These are phyloP conservation scores for Geotrichum europaeum DNA, from an alignment of 1,139 yeast species.

Conservation along the genomic window DNA sequence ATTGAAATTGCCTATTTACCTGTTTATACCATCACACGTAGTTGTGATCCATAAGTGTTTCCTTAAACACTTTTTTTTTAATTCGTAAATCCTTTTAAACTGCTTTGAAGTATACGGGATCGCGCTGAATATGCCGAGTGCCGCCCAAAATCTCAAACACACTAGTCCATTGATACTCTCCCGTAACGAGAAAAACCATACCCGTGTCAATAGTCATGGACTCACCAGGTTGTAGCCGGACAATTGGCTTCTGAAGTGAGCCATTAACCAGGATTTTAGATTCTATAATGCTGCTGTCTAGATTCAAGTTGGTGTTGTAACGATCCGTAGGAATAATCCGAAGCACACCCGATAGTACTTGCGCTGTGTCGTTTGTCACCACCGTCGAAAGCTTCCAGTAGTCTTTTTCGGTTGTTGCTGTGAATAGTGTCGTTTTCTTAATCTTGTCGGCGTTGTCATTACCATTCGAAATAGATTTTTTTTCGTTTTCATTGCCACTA, in stretches of 20 bases:
- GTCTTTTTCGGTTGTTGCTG: conserved; percentile 33
- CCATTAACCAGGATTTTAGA: conserved; percentile 48
- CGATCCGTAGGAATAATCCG: conserved; percentile 56
- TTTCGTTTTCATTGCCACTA: neutral
- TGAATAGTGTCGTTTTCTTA: conserved; percentile 1
- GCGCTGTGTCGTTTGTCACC: conserved; percentile 42
- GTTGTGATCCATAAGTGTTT: neutral
- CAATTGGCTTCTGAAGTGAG: conserved; percentile 50
- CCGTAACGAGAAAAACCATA: conserved; percentile 57
- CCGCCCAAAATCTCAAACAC: conserved; percentile 46
- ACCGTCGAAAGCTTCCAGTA: conserved; percentile 47
- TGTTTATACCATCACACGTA: neutral
- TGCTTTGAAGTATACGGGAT: conserved; percentile 35
- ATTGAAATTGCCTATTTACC: neutral
- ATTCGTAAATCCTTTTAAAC: neutral
- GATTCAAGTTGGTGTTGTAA: conserved; percentile 21
- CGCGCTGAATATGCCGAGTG: conserved; percentile 31
- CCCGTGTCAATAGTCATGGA: conserved; percentile 43
- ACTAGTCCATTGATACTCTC: conserved; percentile 76
- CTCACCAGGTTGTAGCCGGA: conserved; percentile 42
- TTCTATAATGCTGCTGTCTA: conserved; percentile 23
- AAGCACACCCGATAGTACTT: conserved; percentile 48
- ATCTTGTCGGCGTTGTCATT: neutral
- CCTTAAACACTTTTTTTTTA: neutral
- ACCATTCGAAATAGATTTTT: neutral